Base-by-base conservation (phyloP, 768 basidiomycete genomes). In the Tylopilus sp. region DNA sequence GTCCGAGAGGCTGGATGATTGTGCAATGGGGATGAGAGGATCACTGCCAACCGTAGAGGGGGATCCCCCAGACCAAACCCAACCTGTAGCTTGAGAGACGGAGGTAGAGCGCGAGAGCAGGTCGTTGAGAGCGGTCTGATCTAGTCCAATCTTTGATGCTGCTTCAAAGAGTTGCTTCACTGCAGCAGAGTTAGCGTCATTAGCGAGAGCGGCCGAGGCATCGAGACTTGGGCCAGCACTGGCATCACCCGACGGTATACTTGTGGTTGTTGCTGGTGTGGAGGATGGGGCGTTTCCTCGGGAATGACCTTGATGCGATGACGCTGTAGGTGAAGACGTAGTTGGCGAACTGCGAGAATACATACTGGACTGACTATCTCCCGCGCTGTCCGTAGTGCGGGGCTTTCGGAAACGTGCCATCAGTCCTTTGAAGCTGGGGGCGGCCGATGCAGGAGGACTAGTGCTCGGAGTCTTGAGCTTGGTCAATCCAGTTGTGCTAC, bases 81-180 rank as follows among this genome's bases (percentile, higher is more conserved):
- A 74, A 25, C 76, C 76, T n/a, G 74, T 72, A 11, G 76, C 71
- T 33, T 76, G 75, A 41, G 85, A 82, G 21, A 80, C 75, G 18
- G 89, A 86, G 26, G 79, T 78, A 44, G 89, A 88, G 31, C 90
- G 86, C 50, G 78, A 75, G 40, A 92, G 70, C 28, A 92, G 69
- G 50, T 83, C 88, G 44, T 80, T 86, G 54, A 93, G 65, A 25
- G 81, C 88, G 15, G 69, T 74, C 59, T 83, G 83, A 69, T 91
- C 86, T 31, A 92, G 76, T 26, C 88, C 89, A 33, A 91, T 79
- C 59, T 82, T 82, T 12, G 75, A 77, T 2, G 87, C 90, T 21
- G 88, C 90, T 61, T 83, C 81, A 57, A 88, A 89, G 22, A 93
- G 68, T 63, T 89, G 86, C 64, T 76, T 79, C 48, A 91, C 71